A percentile compares a stretch with the other conserved stretches of the same genome.
These are phyloP conservation scores for Puccinia triticina DNA, from an alignment of 1,284 basidiomycete genomes.

Conservation along the genomic window DNA sequence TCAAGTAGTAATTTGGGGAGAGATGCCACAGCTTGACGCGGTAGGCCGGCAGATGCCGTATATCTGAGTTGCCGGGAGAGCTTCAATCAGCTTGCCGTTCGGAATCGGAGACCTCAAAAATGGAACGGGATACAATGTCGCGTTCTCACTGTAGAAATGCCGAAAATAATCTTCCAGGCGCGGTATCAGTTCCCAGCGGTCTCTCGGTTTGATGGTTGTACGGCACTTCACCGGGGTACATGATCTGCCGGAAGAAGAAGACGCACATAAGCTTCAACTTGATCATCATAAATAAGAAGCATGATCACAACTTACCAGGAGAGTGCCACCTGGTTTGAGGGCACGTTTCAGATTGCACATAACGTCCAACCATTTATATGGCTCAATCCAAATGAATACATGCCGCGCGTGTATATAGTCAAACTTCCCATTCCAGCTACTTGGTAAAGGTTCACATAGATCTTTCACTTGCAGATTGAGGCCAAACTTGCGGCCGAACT, in stretches of 20 bases:
- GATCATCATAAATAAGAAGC: not conserved
- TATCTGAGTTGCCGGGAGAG: constrained; percentile 4
- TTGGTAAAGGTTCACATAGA: constrained; percentile 33
- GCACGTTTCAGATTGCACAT: constrained; percentile 31
- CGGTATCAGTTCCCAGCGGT: constrained; percentile 11
- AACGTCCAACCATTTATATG: constrained; percentile 32
- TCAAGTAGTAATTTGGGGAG: constrained; percentile 28
- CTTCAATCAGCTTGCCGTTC: not conserved
- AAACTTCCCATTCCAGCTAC: constrained; percentile 37
- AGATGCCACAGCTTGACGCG: constrained; percentile 22
- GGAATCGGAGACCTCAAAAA: not conserved
- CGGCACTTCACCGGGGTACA: constrained; percentile 29
- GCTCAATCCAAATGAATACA: constrained; percentile 47
- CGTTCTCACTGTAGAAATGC: constrained; percentile 32
- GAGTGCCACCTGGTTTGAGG: constrained; percentile 40
- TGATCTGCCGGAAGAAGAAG: constrained; percentile 3
- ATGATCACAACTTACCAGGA: constrained; percentile 17
- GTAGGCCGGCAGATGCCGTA: constrained; percentile 39
- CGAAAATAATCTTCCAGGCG: constrained; percentile 40
- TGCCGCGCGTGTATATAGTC: constrained; percentile 39
- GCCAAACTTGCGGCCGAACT: constrained; percentile 17
- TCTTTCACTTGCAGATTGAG: constrained; percentile 24
- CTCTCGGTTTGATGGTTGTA: constrained; percentile 35
- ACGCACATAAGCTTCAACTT: not conserved
- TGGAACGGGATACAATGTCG: not conserved